Conservation (phyloP, 2,329 filamentous ascomycete genomes). For the Alternaria brassicicola region DNA sequence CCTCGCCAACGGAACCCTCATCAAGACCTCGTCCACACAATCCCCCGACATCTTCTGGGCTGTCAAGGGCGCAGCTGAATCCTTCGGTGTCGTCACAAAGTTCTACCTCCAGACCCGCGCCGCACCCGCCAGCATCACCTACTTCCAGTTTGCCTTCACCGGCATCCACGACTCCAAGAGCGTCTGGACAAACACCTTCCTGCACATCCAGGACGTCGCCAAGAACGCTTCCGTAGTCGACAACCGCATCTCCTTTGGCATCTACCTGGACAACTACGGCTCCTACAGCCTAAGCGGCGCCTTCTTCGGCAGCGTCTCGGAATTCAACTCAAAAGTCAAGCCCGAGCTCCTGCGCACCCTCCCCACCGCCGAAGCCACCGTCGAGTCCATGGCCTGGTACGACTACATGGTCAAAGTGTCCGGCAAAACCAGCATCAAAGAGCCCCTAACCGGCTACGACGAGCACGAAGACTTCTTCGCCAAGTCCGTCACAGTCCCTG, state of each 20-base stretch:
- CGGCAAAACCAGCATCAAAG: conserved; percentile 34
- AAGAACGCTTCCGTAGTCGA: conserved; percentile 51
- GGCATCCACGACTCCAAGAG: conserved; percentile 36
- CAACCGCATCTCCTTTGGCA: conserved; percentile 50
- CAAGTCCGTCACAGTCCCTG: conserved; percentile 51
- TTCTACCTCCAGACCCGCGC: conserved; percentile 46
- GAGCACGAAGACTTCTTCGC: conserved; percentile 51
- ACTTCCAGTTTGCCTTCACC: conserved; percentile 35
- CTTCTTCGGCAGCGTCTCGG: conserved; percentile 47
- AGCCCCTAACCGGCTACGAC: conserved; percentile 44
- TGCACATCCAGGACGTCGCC: conserved; percentile 51
- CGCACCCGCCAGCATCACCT: conserved; percentile 36
- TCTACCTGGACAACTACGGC: conserved; percentile 48
- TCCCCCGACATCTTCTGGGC: conserved; percentile 52
- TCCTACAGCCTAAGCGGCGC: conserved; percentile 49
- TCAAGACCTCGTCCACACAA: conserved; percentile 44
- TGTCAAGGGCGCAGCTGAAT: conserved; percentile 50
- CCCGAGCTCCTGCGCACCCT: conserved; percentile 50
- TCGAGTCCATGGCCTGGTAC: conserved; percentile 44
- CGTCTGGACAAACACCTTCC: conserved; percentile 48
- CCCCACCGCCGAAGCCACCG: conserved; percentile 30
- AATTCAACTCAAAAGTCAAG: conserved; percentile 49
- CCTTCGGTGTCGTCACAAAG: conserved; percentile 50
- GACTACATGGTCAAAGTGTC: conserved; percentile 53
- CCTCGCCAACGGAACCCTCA: conserved; percentile 47